Percentiles rank a stretch among this genome's conserved stretches.
phyloP scores from a whole-genome alignment of 176 grass and related monocot species.

The Oryza meyeriana region DNA sequence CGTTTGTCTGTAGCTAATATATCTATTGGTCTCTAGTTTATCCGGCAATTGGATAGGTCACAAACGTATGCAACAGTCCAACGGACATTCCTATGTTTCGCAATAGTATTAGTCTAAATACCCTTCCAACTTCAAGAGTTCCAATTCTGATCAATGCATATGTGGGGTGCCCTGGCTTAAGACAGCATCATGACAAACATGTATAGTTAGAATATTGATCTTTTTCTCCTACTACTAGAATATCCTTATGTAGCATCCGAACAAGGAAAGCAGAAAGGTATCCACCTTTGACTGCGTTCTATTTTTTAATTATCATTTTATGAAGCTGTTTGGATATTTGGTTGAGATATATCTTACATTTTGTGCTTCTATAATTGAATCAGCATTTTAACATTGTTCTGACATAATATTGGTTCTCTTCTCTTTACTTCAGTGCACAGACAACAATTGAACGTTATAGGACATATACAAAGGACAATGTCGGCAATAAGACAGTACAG shows the following conservation, averaged over 20 bases:
- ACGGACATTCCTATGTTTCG: not conserved
- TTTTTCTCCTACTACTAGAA: no score
- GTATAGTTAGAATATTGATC: not conserved
- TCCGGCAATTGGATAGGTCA: not conserved
- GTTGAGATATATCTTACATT: not conserved
- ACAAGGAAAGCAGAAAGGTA: not conserved
- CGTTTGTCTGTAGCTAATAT: not conserved
- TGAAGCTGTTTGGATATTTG: not conserved
- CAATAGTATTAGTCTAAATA: not conserved
- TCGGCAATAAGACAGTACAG: constrained; percentile 34
- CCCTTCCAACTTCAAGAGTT: not conserved
- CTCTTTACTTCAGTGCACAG: constrained; percentile 41
- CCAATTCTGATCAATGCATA: not conserved
- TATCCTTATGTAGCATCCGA: not conserved
- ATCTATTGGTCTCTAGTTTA: not conserved
- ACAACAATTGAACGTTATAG: constrained; percentile 68
- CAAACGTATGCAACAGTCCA: not conserved
- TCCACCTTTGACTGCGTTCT: not conserved
- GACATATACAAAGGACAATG: constrained; percentile 47
- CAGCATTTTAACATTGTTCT: not conserved
- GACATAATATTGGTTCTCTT: not conserved
- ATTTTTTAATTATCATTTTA: not conserved
- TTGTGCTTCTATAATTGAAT: not conserved
- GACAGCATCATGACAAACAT: not conserved
- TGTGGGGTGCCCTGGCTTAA: not conserved